Percentiles rank a stretch among this genome's conserved stretches.
Conservation (phyloP, 2,329 filamentous ascomycete species). For the Arthrobotrys entomopaga region DNA sequence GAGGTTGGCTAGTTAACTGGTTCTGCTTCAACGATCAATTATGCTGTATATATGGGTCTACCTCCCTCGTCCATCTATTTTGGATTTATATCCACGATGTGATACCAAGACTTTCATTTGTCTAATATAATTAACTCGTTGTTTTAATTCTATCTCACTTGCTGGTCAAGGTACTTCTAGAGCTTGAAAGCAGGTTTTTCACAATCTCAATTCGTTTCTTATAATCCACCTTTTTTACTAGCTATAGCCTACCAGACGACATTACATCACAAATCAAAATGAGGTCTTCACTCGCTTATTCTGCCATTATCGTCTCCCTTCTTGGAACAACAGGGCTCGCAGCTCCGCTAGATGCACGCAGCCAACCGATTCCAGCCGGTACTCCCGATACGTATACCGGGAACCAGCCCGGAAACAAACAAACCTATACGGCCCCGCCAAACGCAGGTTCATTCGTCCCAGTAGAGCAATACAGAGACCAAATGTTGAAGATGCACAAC, state of each 20-base stretch:
- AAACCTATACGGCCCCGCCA: not conserved
- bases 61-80: too few relatives aligned
- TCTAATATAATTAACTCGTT: not conserved
- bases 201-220: not conserved
- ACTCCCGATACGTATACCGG: not conserved
- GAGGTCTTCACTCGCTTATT: not conserved
- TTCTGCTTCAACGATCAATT: too few relatives aligned
- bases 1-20: too few relatives aligned
- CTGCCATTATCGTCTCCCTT: not conserved
- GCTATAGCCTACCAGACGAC: too few relatives aligned
- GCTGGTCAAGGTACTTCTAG: not conserved
- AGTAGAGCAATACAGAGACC: conserved; percentile 15
- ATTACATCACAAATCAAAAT: too few relatives aligned
- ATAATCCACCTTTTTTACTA: too few relatives aligned
- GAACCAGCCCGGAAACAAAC: conserved; percentile 2
- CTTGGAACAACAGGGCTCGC: not conserved
- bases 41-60: too few relatives aligned
- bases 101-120: not conserved
- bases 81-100: too few relatives aligned
- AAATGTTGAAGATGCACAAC: conserved; percentile 25
- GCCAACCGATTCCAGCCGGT: not conserved
- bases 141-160: not conserved
- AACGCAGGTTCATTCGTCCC: conserved; percentile 10
- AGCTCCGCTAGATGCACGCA: not conserved
- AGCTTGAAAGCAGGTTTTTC: not conserved